Base-by-base conservation (phyloP, 1,284 basidiomycete species). In the Ceratobasidium sp. region DNA sequence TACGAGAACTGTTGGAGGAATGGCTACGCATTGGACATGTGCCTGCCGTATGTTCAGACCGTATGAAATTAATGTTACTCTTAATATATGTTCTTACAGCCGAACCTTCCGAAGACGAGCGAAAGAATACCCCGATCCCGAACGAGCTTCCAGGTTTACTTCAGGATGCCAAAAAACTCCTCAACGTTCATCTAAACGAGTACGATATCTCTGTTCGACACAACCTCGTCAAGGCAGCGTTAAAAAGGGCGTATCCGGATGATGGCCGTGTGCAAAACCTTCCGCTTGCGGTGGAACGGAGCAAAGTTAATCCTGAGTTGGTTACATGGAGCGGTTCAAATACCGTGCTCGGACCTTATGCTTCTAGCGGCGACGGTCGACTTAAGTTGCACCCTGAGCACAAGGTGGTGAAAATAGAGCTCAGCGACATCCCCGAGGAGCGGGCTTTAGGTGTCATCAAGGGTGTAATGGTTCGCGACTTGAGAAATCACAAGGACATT, bases 1-100 rank as follows among this genome's bases (percentile, higher is more conserved):
- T n/a, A 65, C 69, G 20, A 60, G 69, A 10, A 70, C 69, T 29
- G 60, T 70, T 20, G 69, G 69, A 38, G 69, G 69, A 15, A 70
- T 70, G 69, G 47, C 69, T 15, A 70, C 69, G 15, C 69, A 64
- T 54, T 70, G 69, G 57, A 54, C 69, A 17, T 64, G 58, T 29
- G 54, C 50, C 53, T 69, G 55, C 27, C 68, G 57, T 69, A 62
- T 40, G 57, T 58, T 20, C 25, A 31, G 29, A 17, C 25, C n/a
- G n/a, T n/a, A n/a, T n/a, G n/a, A n/a, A n/a, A 27, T 12, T 1
- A 34, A 10, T n/a, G 10, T 32, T 13, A 20, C 12, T n/a, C n/a
- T 29, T 43, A 3, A 10, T 13, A 32, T 29, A 12, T 29, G 17
- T 7, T 56, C 42, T 56, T 31, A 27, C n/a, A 60, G 55, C 68